Conservation (phyloP, 345 rosid genomes). For the Pistacia atlantica region DNA sequence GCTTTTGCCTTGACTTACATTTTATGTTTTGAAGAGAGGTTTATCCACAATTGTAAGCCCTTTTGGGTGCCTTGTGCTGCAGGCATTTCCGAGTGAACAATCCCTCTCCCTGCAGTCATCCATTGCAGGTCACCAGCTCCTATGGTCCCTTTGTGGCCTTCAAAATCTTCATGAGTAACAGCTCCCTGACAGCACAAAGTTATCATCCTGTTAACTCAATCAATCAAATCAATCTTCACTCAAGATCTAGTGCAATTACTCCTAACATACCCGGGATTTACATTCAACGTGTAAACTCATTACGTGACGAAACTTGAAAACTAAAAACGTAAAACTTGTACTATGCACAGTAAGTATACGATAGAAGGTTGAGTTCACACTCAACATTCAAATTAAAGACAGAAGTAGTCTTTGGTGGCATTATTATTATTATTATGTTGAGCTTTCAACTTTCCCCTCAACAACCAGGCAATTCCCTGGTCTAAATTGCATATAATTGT, state of each 20-base stretch:
- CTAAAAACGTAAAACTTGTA: too few species aligned
- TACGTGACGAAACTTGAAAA: too few species aligned
- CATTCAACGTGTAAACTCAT: too few species aligned
- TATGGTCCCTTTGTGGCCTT: constrained; percentile 83
- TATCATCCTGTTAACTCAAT: neutral
- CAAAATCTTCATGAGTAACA: constrained; percentile 79
- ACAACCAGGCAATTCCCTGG: constrained; percentile 1
- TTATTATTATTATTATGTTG: neutral
- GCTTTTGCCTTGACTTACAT: constrained; percentile 43
- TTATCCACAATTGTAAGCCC: constrained; percentile 88
- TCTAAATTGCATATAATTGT: neutral
- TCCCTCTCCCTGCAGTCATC: constrained; percentile 99
- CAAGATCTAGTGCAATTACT: too few species aligned
- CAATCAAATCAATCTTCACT: too few species aligned
- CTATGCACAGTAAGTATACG: too few species aligned
- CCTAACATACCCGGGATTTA: too few species aligned
- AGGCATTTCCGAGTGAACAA: constrained; percentile 97
- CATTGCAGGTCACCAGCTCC: constrained; percentile 85
- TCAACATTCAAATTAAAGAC: neutral
- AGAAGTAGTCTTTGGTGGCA: neutral
- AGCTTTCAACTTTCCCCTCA: neutral
- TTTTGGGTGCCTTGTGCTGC: constrained; percentile 73
- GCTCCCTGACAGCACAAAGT: constrained; percentile 50
- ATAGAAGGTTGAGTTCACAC: neutral
- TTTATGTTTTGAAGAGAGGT: constrained; percentile 79